Percentiles rank a stretch among this genome's conserved stretches.
Conservation (phyloP, 345 rosid species). For the Ceriops decandra region DNA sequence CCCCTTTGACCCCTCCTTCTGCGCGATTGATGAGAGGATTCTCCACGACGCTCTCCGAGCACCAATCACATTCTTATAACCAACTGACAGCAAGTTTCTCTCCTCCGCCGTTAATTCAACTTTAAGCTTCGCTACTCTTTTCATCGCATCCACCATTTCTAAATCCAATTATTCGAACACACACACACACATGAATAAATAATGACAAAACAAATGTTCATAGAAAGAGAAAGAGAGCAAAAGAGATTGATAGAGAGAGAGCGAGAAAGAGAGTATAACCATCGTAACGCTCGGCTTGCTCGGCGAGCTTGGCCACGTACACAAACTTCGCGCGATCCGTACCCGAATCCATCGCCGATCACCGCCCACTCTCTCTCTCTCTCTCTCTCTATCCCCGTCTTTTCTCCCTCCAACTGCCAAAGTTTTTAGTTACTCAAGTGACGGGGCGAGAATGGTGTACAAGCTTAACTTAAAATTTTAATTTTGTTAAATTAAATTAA, state of each 20-base stretch:
- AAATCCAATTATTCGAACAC: background rate
- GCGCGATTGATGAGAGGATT: conserved; percentile 61
- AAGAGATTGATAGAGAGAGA: background rate
- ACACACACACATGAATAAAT: background rate
- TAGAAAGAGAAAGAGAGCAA: background rate
- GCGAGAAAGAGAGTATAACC: conserved; percentile 11
- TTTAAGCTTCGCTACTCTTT: conserved; percentile 52
- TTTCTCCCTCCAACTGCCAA: background rate
- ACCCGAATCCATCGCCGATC: conserved; percentile 33
- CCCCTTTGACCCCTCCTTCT: conserved; percentile 58
- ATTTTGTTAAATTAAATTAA: no score
- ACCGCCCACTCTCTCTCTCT: background rate
- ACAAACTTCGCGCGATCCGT: conserved; percentile 45
- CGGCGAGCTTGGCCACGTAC: conserved; percentile 63
- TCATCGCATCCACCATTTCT: conserved; percentile 73
- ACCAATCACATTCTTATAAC: conserved; percentile 68
- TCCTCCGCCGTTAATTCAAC: conserved; percentile 55
- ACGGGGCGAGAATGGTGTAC: no score
- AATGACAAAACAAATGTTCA: background rate
- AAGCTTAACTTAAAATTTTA: no score
- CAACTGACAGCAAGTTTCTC: conserved; percentile 63
- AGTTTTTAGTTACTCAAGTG: no score
- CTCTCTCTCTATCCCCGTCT: background rate
- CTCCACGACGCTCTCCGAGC: conserved; percentile 67
- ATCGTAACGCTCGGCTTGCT: conserved; percentile 66